Base-by-base conservation (phyloP, 2,329 filamentous ascomycete genomes). In the Aureobasidium sp. region DNA sequence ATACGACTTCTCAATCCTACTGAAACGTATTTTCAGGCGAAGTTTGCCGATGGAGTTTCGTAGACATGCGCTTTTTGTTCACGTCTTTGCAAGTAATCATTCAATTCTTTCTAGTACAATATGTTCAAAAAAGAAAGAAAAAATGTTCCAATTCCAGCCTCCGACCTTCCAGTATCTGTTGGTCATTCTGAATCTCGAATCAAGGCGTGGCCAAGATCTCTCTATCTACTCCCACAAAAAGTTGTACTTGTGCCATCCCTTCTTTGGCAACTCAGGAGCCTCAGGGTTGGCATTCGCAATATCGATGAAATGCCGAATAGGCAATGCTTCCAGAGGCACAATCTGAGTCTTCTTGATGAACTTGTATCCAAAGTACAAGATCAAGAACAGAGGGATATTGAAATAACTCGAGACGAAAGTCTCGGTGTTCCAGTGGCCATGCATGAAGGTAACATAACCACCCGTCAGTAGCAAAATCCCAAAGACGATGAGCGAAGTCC, bases 371-470 rank as follows among this genome's bases (percentile, higher is more conserved):
- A 71, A 67, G 61, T 70, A 71, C 52, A 71, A 48, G 20, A 65
- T 48, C 29, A 71, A 43, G 10, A 68, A 65, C 37, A 72, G 63
- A 0, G 70, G 70, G 12, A 71, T 69, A 64, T 69, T 68, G 62
- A 71, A 66, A 59, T 72, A 72, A 12, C 65, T 66, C 15, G 66
- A 68, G 50, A 71, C 64, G 55, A 71, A 72, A 5, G 66, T 69
- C 65, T 71, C 68, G 7, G 51, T 66, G 47, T 63, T 53, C 68
- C 67, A 69, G 50, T 67, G 63, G 12, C 63, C 63, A 10, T 69
- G 53, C 20, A 72, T 65, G 63, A 73, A 73, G 2, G 66, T 67
- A 1, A 65, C 67, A 53, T 69, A 73, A 7, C 71, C 71, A n/a
- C 65, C 67, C 10, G 68, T 70, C 5, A 72, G 57, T 2, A 72